Evolutionary conservation across 2,329 filamentous ascomycete genomes (phyloP), one percentile per base, ranked within the genome.

Genomic region (Calonectria hawksworthii): DNA sequence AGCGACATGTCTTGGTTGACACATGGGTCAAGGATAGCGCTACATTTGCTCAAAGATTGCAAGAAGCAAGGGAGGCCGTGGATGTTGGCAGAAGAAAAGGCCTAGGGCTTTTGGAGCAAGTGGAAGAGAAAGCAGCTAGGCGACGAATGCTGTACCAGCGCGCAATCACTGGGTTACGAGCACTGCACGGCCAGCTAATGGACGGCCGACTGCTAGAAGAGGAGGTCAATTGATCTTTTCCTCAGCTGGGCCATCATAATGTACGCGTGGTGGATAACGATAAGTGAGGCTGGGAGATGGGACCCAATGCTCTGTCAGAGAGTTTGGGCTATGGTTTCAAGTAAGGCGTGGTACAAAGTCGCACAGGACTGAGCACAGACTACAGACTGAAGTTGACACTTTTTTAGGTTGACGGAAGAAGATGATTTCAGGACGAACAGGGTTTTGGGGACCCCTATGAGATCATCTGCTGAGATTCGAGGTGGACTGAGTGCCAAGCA

Each of bases 81-180:
- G 38, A 78, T 7, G 34, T 23, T 10, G n/a, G 68, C 1, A 72
- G 52, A 10, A 59, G 34, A 34, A 71, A 65, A 28, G 68, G 34
- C 8, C 69, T 74, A 28, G 71, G 70, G 21, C 41, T 51, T 1
- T 69, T 77, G 11, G 41, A 28, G 5, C 72, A 70, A 26, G 21
- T 82, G 18, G 70, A 77, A 23, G 75, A 79, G 18, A 68, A 65
- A 3, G 10, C 64, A 36, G 69, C 71, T 16, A 59, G 59, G 26
- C 80, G 81, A 11, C 75, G 34, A 18, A 38, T 73, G 32, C 16
- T 77, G 6, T 82, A 79, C 66, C 54, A 76, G 34, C 68, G 67
- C 66, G 81, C 76, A 2, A 79, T 73, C 0, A 74, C 74, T 0
- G 78, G 68, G n/a, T 52, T 83, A n/a, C 77, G 76, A 23, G 76